Evolutionary conservation across 1,139 yeast genomes (phyloP), one percentile per base, ranked within the genome.

Genomic region (Diutina scorzettiae): DNA sequence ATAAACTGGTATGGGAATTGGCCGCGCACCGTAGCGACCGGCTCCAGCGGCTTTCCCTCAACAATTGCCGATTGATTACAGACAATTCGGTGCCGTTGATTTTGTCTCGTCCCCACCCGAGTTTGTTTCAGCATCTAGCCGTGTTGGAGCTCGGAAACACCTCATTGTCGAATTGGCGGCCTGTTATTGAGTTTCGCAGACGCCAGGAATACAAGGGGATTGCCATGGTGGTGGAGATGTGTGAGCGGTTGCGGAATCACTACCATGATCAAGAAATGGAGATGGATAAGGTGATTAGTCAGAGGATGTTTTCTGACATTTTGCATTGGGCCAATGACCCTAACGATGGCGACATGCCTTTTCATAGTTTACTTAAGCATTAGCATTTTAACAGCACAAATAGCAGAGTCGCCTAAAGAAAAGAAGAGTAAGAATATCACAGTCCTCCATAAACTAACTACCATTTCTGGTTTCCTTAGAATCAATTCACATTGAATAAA

Each of bases 1-100:
- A 89, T 60, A 69, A 76, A 41, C 68, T 82, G 5, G 62, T 89
- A 21, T 85, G 95, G 94, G 91, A 83, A 53, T 62, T 87, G 39
- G 91, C 91, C 0, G 58, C 71, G 20, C 59, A 67, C 46, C 71
- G 83, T 45, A 81, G 84, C 29, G 55, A 56, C 2, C 53, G 62
- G 3, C 54, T 89, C 5, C 78, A 77, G 52, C 68, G 96, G 43
- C 63, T 89, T 31, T 82, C 95, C 11, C 58, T 89, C 40, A 89
- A 89, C 59, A 79, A 81, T 52, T 89, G 97, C 57, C 67, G 69
- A 21, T 58, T 62, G 37, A 58, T 89, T 36, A 75, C 87, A 17
- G 76, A 87, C 56, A 69, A 68, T 43, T 78, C 89, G 6, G 57
- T 87, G 6, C 86, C 93, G 5, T 63, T 71, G 34, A 69, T 82